Evolutionary conservation across 192 early-diverging fungal species (phyloP).

Genomic region (Entomortierella parvispora): DNA sequence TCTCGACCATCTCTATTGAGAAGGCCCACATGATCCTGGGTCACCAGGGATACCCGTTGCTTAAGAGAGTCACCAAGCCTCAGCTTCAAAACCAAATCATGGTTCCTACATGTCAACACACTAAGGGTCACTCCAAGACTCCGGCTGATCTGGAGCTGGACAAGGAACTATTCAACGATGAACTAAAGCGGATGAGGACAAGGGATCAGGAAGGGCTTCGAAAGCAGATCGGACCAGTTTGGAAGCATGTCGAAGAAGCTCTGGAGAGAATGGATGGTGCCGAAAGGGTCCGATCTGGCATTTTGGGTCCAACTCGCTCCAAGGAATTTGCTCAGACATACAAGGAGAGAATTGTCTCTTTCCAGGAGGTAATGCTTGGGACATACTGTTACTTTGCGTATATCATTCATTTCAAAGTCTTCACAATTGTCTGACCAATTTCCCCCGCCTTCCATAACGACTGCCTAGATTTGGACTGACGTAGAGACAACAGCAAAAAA

Average conservation of each 20-base stretch:
- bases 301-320: conserved; percentile 31
- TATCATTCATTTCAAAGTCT: too few species aligned
- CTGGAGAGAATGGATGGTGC: conserved; percentile 48
- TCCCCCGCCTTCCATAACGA: neutral
- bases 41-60: conserved; percentile 67
- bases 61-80: conserved; percentile 74
- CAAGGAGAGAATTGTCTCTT: conserved; percentile 40
- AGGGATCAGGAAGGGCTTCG: conserved; percentile 66
- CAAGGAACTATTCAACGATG: conserved; percentile 73
- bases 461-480: conserved; percentile 27
- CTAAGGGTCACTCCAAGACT: conserved; percentile 67
- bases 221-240: conserved; percentile 70
- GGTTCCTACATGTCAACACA: conserved; percentile 77
- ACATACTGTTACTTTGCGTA: too few species aligned
- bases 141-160: conserved; percentile 78
- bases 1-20: conserved; percentile 74
- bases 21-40: conserved; percentile 70
- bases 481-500: conserved; percentile 37
- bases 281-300: conserved; percentile 43
- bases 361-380: conserved; percentile 29
- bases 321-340: conserved; percentile 53
- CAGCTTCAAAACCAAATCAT: conserved; percentile 73
- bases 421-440: too few species aligned
- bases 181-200: conserved; percentile 62
- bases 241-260: conserved; percentile 63